These are phyloP conservation scores for Hirsutella thompsonii DNA, from an alignment of 2,329 filamentous ascomycete genomes.

Conservation along the genomic window DNA sequence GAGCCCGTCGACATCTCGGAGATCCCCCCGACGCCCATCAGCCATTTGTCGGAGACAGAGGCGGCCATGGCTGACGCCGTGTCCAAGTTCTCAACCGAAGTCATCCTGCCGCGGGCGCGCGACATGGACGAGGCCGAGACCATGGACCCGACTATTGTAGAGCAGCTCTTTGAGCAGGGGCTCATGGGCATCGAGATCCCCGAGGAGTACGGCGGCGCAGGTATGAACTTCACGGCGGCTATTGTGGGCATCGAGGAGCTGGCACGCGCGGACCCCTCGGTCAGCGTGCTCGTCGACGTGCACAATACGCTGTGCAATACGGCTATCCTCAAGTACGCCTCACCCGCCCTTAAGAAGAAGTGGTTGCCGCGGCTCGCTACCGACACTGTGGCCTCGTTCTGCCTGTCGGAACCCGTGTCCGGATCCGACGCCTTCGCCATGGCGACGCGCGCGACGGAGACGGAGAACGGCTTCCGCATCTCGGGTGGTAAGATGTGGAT, in stretches of 20 bases:
- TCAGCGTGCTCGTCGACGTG: constrained; percentile 90
- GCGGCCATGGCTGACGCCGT: constrained; percentile 80
- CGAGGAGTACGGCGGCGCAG: constrained; percentile 89
- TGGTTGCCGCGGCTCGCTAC: constrained; percentile 87
- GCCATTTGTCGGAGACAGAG: constrained; percentile 84
- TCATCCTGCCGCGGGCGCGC: constrained; percentile 79
- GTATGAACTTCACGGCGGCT: constrained; percentile 96
- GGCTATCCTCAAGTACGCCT: constrained; percentile 75
- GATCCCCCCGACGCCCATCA: constrained; percentile 82
- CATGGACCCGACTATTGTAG: constrained; percentile 81
- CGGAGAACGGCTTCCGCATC: constrained; percentile 71
- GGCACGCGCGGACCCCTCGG: constrained; percentile 83
- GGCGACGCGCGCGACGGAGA: constrained; percentile 79
- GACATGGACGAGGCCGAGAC: constrained; percentile 95
- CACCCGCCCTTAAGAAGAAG: constrained; percentile 63
- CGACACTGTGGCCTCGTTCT: constrained; percentile 82
- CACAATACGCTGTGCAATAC: constrained; percentile 98
- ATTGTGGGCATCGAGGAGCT: constrained; percentile 97
- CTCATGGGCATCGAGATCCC: constrained; percentile 97
- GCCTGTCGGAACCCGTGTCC: constrained; percentile 81
- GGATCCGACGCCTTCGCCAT: constrained; percentile 95
- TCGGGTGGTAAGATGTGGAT: constrained; percentile 99
- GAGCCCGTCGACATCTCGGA: constrained; percentile 49
- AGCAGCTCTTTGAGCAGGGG: constrained; percentile 93
- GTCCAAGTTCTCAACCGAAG: constrained; percentile 78